Percentiles rank a stretch among this genome's conserved stretches.
Evolutionary conservation across 2,329 filamentous ascomycete species (phyloP).

Genomic region (Cylindrodendrum hubeiense): DNA sequence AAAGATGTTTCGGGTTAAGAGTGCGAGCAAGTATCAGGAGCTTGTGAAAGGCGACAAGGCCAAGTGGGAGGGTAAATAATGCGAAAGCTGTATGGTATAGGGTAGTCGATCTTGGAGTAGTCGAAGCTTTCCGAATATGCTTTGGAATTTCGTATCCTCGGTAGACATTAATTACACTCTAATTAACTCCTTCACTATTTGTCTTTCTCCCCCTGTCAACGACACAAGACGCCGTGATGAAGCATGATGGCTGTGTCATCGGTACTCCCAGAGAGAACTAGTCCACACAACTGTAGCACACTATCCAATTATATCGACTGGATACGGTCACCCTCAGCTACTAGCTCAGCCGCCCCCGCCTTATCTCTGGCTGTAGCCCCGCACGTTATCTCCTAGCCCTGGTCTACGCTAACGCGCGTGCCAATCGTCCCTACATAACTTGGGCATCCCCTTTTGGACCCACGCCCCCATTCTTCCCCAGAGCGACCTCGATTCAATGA

Average conservation of each 20-base stretch:
- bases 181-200: no score
- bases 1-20: conserved; percentile 41
- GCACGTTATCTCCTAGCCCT: conserved; percentile 7
- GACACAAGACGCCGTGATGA: no score
- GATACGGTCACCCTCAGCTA: background rate
- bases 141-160: no score
- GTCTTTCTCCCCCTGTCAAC: no score
- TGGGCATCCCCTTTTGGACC: background rate
- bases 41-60: conserved; percentile 22
- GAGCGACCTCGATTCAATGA: no score
- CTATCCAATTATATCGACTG: no score
- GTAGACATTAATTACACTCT: no score
- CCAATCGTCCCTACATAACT: background rate
- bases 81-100: background rate
- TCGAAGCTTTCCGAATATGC: no score
- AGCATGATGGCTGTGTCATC: no score
- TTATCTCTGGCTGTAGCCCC: conserved; percentile 8
- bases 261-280: no score
- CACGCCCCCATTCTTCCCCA: background rate
- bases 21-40: conserved; percentile 27
- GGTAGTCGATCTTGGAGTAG: background rate
- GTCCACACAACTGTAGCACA: no score
- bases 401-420: background rate
- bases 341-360: background rate
- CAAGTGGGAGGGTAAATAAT: conserved; percentile 2